Percentiles rank a stretch among this genome's conserved stretches.
These are phyloP conservation scores for Candida pseudoviswanathii DNA, from an alignment of 1,139 yeast species.

Conservation along the genomic window DNA sequence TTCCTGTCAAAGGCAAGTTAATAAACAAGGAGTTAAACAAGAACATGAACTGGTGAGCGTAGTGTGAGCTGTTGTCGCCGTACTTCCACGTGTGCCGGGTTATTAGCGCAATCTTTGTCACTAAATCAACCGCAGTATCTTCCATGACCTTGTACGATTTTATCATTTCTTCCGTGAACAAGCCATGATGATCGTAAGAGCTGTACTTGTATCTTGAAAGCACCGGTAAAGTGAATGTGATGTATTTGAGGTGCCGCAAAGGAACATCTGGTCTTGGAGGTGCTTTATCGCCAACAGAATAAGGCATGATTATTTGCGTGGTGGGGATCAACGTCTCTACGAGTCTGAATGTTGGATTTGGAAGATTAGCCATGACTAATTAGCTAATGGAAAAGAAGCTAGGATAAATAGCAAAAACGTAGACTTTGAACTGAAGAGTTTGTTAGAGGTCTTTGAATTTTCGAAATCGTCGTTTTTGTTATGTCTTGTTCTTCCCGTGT, in stretches of 20 bases:
- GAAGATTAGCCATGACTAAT: too few species aligned
- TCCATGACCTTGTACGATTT: constrained; percentile 4
- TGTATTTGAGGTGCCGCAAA: neutral
- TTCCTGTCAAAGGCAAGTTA: constrained; percentile 1
- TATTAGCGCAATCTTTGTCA: constrained; percentile 1
- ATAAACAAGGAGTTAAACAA: constrained; percentile 4
- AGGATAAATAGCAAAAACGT: neutral
- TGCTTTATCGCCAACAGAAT: neutral
- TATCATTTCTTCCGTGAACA: constrained; percentile 2
- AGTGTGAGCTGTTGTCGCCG: constrained; percentile 1
- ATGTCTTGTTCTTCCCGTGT: too few species aligned
- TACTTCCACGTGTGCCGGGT: constrained; percentile 9
- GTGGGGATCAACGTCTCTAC: neutral
- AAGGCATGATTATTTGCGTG: neutral
- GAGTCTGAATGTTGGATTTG: neutral
- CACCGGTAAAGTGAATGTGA: constrained; percentile 6
- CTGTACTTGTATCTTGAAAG: constrained; percentile 5
- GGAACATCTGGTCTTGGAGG: neutral
- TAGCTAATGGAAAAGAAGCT: too few species aligned
- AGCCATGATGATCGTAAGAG: neutral
- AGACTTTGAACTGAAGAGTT: neutral
- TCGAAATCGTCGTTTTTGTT: neutral
- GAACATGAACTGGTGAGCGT: constrained; percentile 9
- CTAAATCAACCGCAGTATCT: neutral
- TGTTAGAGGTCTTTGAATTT: neutral